A percentile compares a stretch with the other conserved stretches of the same genome.
Conservation (phyloP, 345 rosid species). For the Arabis hirsuta region DNA sequence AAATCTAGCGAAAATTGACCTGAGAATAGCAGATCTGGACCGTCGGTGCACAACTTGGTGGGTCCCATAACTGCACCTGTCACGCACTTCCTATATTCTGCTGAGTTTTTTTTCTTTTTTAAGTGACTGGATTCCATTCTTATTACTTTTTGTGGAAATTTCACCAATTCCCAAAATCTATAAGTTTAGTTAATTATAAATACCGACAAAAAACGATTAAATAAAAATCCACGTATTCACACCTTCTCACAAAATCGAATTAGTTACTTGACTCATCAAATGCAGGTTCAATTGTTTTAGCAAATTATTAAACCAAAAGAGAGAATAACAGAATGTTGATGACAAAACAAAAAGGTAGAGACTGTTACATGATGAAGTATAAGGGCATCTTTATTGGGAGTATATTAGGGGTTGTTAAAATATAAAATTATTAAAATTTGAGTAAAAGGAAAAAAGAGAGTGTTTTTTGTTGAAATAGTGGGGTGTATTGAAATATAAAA, state of each 20-base stretch:
- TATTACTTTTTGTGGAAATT: conserved; percentile 13
- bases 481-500: no score
- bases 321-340: not conserved
- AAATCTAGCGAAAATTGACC: conserved; percentile 36
- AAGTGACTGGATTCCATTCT: conserved; percentile 22
- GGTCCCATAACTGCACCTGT: conserved; percentile 27
- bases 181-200: no score
- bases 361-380: not conserved
- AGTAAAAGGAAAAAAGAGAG: no score
- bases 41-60: conserved; percentile 31
- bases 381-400: no score
- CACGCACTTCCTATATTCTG: conserved; percentile 31
- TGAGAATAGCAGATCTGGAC: conserved; percentile 25
- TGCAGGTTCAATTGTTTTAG: not conserved
- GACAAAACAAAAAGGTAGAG: no score
- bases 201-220: no score
- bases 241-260: not conserved
- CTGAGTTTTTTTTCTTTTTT: not conserved
- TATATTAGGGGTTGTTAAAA: no score
- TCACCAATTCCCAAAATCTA: not conserved
- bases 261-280: no score
- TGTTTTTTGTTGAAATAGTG: no score
- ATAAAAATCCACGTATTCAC: not conserved
- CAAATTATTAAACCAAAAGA: not conserved
- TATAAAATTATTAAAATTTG: no score